Conservation (phyloP, 2,329 filamentous ascomycete genomes). For the Ceratocystis smalleyi region DNA sequence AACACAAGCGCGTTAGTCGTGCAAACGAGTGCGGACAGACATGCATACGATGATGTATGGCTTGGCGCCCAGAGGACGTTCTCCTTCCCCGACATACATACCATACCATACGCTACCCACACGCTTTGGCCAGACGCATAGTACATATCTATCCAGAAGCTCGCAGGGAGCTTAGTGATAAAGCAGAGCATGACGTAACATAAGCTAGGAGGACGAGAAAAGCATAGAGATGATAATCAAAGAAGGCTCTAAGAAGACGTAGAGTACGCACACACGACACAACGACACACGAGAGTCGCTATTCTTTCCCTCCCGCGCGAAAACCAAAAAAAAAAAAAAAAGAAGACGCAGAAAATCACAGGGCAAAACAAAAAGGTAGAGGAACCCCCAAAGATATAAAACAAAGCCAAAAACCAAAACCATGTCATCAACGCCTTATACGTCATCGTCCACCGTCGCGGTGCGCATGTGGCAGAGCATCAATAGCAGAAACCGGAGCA, state of each 20-base stretch:
- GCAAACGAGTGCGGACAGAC: too few relatives aligned
- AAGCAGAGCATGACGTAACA: background rate
- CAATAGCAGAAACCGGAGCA: background rate
- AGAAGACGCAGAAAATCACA: background rate
- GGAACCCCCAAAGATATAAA: background rate
- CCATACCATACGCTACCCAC: too few relatives aligned
- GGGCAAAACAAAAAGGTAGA: background rate
- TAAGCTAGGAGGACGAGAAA: background rate
- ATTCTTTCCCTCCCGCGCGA: background rate
- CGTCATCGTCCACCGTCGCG: background rate
- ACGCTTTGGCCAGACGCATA: background rate
- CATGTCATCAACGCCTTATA: constrained; percentile 7
- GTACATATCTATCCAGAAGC: background rate
- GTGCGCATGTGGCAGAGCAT: background rate
- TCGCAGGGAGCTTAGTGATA: background rate
- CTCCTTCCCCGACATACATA: too few relatives aligned
- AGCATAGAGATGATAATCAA: background rate
- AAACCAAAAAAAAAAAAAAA: background rate
- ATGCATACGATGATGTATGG: too few relatives aligned
- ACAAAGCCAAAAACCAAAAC: constrained; percentile 9
- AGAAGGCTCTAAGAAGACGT: background rate
- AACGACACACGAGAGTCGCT: background rate
- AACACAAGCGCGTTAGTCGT: too few relatives aligned
- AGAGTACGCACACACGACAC: background rate
- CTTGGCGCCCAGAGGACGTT: too few relatives aligned